phyloP scores from a whole-genome alignment of 768 basidiomycete genomes.

The Macrolepiota albuminosa region DNA sequence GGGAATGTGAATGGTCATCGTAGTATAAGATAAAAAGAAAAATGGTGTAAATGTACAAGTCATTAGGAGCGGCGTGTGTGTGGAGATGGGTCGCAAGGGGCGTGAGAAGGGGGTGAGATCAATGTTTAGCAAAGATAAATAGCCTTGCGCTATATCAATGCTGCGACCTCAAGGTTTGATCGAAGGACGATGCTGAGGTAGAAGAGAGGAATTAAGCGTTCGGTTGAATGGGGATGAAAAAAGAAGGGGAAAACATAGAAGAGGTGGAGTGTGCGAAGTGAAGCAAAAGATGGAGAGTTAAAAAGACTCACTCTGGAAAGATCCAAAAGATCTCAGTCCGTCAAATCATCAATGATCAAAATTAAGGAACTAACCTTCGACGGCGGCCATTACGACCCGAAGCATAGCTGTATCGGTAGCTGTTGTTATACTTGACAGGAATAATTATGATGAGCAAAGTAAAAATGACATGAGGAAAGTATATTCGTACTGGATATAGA shows the following conservation, averaged over 20 bases:
- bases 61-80: neutral
- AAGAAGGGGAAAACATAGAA: constrained; percentile 16
- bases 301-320: constrained; percentile 60
- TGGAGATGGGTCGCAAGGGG: neutral
- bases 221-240: constrained; percentile 12
- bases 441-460: neutral
- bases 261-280: constrained; percentile 17
- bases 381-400: constrained; percentile 91
- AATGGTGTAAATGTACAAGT: constrained; percentile 10
- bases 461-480: neutral
- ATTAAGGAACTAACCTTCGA: constrained; percentile 65
- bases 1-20: constrained; percentile 12
- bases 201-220: constrained; percentile 28
- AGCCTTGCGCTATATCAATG: constrained; percentile 45
- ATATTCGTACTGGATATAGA: constrained; percentile 74
- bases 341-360: constrained; percentile 1
- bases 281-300: constrained; percentile 16
- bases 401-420: constrained; percentile 88
- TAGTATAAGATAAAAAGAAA: constrained; percentile 6
- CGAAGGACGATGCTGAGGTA: constrained; percentile 62
- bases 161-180: constrained; percentile 58
- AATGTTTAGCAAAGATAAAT: constrained; percentile 4
- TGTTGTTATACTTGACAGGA: constrained; percentile 63
- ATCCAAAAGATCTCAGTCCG: constrained; percentile 5
- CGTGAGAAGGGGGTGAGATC: neutral